Percentiles rank a stretch among this genome's conserved stretches.
Evolutionary conservation across 1,284 basidiomycete genomes (phyloP).

Genomic region (Ganoderma meredithae): DNA sequence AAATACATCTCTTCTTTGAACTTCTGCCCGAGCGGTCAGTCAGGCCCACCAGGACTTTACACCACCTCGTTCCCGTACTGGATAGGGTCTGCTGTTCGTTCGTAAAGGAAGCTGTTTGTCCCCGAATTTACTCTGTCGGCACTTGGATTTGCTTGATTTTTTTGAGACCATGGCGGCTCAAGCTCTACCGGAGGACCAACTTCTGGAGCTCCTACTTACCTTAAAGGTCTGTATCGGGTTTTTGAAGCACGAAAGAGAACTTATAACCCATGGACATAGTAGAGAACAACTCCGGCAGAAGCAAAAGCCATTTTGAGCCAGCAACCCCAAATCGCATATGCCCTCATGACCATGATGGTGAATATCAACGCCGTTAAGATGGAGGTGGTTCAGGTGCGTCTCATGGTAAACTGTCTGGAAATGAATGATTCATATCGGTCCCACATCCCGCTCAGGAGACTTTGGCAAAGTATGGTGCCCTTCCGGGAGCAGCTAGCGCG

Average conservation of each 20-base stretch:
- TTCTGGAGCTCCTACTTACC: constrained; percentile 71
- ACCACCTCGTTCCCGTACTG: background rate
- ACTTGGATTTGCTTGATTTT: background rate
- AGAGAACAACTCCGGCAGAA: constrained; percentile 79
- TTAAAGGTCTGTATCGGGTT: constrained; percentile 58
- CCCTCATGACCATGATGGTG: constrained; percentile 77
- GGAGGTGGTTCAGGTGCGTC: constrained; percentile 71
- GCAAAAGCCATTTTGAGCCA: constrained; percentile 71
- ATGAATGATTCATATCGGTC: background rate
- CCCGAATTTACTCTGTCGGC: background rate
- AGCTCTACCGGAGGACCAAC: constrained; percentile 59
- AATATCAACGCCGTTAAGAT: constrained; percentile 75
- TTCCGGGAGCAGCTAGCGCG: constrained; percentile 28
- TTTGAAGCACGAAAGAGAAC: background rate
- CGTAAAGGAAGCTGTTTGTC: background rate
- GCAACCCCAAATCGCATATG: constrained; percentile 79
- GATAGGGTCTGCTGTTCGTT: background rate
- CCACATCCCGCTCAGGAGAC: constrained; percentile 30
- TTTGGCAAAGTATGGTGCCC: constrained; percentile 33
- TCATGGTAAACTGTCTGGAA: constrained; percentile 1
- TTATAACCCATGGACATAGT: background rate
- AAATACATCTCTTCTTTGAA: background rate
- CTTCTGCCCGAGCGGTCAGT: background rate
- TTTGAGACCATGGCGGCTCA: constrained; percentile 35
- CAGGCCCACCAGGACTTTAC: background rate